phyloP scores from a whole-genome alignment of 1,139 yeast genomes.

The Debaryomyces robertsiae region DNA sequence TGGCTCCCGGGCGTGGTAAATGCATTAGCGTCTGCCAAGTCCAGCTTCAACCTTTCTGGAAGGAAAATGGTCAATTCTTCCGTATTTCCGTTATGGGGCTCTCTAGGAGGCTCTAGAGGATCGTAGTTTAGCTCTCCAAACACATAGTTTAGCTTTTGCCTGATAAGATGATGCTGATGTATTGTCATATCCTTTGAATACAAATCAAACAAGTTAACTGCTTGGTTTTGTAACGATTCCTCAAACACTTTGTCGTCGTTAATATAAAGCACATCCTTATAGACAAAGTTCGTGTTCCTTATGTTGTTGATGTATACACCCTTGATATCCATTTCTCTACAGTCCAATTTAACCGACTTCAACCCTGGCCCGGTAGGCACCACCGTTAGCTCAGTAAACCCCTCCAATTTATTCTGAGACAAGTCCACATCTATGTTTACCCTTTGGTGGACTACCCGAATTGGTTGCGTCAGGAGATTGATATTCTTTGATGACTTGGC shows the following conservation, averaged over 20 bases:
- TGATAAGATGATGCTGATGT: conserved; percentile 64
- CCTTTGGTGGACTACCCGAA: conserved; percentile 69
- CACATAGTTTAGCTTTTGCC: conserved; percentile 63
- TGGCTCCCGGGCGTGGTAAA: conserved; percentile 47
- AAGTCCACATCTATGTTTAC: conserved; percentile 69
- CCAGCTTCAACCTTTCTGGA: conserved; percentile 70
- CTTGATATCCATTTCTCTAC: conserved; percentile 71
- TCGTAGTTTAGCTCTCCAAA: conserved; percentile 54
- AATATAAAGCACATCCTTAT: conserved; percentile 42
- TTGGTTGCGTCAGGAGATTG: conserved; percentile 39
- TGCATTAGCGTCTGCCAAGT: conserved; percentile 55
- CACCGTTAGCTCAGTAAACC: conserved; percentile 80
- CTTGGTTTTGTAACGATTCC: conserved; percentile 21
- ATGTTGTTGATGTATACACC: conserved; percentile 62
- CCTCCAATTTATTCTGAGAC: conserved; percentile 54
- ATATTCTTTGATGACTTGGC: conserved; percentile 23
- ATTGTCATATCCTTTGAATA: conserved; percentile 48
- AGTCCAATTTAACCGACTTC: conserved; percentile 68
- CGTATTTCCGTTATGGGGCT: conserved; percentile 48
- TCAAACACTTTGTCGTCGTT: conserved; percentile 37
- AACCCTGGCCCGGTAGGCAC: conserved; percentile 67
- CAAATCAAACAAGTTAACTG: conserved; percentile 42
- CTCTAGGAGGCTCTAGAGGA: conserved; percentile 24
- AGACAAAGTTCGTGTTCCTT: conserved; percentile 36
- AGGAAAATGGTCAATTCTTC: conserved; percentile 70